phyloP scores from a whole-genome alignment of 345 rosid genomes.

The Diplotaxis tenuifolia region DNA sequence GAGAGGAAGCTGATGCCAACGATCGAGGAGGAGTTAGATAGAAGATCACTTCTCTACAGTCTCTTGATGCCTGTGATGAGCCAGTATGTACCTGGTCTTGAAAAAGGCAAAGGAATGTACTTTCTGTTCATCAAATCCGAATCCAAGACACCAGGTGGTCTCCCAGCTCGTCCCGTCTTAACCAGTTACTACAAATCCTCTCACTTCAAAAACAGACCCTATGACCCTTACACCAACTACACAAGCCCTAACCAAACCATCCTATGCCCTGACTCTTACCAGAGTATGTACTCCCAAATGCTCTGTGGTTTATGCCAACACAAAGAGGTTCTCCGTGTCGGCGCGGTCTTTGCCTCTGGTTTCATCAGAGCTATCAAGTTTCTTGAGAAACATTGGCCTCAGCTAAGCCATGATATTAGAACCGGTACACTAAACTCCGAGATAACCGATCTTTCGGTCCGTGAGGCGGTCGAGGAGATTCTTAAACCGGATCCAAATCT shows the following conservation, averaged over 20 bases:
- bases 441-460: conserved; percentile 54
- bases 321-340: conserved; percentile 70
- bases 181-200: conserved; percentile 75
- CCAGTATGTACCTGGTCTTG: conserved; percentile 66
- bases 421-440: conserved; percentile 49
- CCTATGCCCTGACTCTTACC: conserved; percentile 74
- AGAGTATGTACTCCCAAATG: conserved; percentile 76
- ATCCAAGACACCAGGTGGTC: conserved; percentile 67
- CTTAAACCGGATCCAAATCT: conserved; percentile 64
- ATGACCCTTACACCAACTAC: conserved; percentile 74
- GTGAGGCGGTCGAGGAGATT: conserved; percentile 57
- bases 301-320: conserved; percentile 72
- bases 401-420: conserved; percentile 48
- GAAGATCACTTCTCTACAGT: conserved; percentile 65
- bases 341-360: conserved; percentile 83
- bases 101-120: conserved; percentile 81
- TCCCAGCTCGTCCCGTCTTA: conserved; percentile 67
- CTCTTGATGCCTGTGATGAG: conserved; percentile 77
- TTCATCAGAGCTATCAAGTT: conserved; percentile 75
- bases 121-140: conserved; percentile 71
- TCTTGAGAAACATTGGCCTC: conserved; percentile 68
- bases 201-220: conserved; percentile 62
- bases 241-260: conserved; percentile 79
- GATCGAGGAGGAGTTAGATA: conserved; percentile 64
- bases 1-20: conserved; percentile 81